phyloP scores from a whole-genome alignment of 306 rosid genomes.

The Acacia melanoxylon region DNA sequence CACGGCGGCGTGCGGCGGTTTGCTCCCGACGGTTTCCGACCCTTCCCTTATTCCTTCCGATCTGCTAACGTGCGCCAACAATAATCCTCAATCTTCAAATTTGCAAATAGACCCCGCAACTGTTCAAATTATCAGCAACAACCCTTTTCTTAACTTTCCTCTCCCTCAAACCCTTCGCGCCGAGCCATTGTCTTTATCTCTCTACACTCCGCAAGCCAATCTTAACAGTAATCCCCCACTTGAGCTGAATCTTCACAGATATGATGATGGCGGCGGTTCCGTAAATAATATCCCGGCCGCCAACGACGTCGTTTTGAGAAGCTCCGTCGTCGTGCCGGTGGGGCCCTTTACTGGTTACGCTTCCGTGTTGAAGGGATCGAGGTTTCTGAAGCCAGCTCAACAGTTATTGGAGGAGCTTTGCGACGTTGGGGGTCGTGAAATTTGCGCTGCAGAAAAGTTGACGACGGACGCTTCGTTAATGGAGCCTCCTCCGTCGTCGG shows the following conservation, averaged over 20 bases:
- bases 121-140: conserved; percentile 43
- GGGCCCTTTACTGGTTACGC: conserved; percentile 79
- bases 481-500: conserved; percentile 40
- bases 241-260: conserved; percentile 41
- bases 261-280: neutral
- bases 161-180: conserved; percentile 37
- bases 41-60: conserved; percentile 55
- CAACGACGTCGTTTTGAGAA: conserved; percentile 30
- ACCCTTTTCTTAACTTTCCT: conserved; percentile 38
- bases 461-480: conserved; percentile 40
- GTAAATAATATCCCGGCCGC: conserved; percentile 7
- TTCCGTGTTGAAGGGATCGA: conserved; percentile 71
- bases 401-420: conserved; percentile 69
- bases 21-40: conserved; percentile 51
- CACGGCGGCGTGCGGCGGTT: conserved; percentile 28
- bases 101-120: conserved; percentile 33
- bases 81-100: neutral
- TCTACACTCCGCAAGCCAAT: conserved; percentile 1
- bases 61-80: conserved; percentile 33
- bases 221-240: neutral
- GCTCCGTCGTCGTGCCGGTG: conserved; percentile 40
- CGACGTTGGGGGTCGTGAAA: conserved; percentile 40
- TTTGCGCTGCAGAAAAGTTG: conserved; percentile 22
- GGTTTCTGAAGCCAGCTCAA: conserved; percentile 78
- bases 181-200: conserved; percentile 72